A percentile compares a stretch with the other conserved stretches of the same genome.
phyloP scores from a whole-genome alignment of 2,329 filamentous ascomycete genomes.

The Penicillium crustosum region DNA sequence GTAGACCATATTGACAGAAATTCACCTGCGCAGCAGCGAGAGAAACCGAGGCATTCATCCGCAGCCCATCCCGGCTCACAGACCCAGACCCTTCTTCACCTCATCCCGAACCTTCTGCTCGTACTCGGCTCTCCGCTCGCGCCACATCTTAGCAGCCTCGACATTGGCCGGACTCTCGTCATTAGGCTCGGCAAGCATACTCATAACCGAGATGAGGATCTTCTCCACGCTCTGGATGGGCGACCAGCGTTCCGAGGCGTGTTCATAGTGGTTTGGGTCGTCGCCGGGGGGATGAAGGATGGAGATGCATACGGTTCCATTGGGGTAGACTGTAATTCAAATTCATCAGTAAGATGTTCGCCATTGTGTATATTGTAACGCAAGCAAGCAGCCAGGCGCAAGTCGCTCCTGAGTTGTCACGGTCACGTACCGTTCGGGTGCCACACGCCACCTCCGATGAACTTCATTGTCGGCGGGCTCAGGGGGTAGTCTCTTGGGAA shows the following conservation, averaged over 20 bases:
- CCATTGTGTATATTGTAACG: not conserved
- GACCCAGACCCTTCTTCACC: constrained; percentile 73
- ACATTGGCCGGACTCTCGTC: constrained; percentile 96
- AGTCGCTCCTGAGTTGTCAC: constrained; percentile 24
- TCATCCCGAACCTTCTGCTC: constrained; percentile 81
- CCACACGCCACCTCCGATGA: constrained; percentile 82
- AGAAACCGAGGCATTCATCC: constrained; percentile 4
- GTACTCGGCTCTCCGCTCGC: constrained; percentile 78
- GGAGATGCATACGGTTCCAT: constrained; percentile 93
- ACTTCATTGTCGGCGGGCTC: constrained; percentile 93
- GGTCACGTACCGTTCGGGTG: constrained; percentile 80
- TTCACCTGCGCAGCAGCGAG: not conserved
- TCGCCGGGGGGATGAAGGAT: constrained; percentile 95
- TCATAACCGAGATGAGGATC: constrained; percentile 95
- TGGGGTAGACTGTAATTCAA: constrained; percentile 70
- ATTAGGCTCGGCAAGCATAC: constrained; percentile 96
- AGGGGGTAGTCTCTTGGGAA: constrained; percentile 98
- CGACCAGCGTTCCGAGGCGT: constrained; percentile 91
- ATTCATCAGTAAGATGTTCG: not conserved
- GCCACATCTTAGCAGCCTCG: constrained; percentile 95
- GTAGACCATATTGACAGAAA: not conserved
- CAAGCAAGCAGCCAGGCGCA: not conserved
- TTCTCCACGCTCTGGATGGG: constrained; percentile 98
- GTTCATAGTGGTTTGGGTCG: constrained; percentile 97
- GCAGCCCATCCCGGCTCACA: constrained; percentile 49